A percentile compares a stretch with the other conserved stretches of the same genome.
Evolutionary conservation across 371 early-diverging fungal species (phyloP).

Genomic region (Rhizoclosmatium hyalinum): DNA sequence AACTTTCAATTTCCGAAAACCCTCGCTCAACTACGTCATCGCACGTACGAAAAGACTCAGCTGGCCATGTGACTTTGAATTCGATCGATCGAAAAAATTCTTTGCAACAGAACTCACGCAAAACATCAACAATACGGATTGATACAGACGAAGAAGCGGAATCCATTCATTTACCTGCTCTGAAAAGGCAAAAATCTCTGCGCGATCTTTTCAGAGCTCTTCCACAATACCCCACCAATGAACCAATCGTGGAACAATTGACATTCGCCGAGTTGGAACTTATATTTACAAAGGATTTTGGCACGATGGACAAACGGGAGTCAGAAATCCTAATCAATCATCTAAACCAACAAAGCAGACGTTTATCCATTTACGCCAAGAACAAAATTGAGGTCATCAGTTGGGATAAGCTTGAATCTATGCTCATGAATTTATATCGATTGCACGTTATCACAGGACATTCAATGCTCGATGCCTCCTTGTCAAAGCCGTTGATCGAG

Average conservation of each 20-base stretch:
- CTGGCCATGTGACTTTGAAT: too few relatives aligned
- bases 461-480: neutral
- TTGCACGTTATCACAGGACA: neutral
- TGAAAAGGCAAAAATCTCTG: neutral
- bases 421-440: neutral
- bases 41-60: too few relatives aligned
- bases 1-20: too few relatives aligned
- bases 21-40: too few relatives aligned
- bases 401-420: neutral
- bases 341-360: neutral
- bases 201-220: neutral
- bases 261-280: neutral
- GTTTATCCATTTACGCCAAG: neutral
- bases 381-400: neutral
- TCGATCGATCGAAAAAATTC: neutral
- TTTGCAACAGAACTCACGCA: neutral
- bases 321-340: neutral
- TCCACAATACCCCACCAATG: neutral
- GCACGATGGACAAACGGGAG: neutral
- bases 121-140: neutral
- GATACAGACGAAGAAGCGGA: neutral
- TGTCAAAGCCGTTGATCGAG: neutral
- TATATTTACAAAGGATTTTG: neutral
- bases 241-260: neutral
- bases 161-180: neutral